Evolutionary conservation across 164 flowering plant species (phyloP).

Genomic region (grape (Vitis vinifera)): DNA sequence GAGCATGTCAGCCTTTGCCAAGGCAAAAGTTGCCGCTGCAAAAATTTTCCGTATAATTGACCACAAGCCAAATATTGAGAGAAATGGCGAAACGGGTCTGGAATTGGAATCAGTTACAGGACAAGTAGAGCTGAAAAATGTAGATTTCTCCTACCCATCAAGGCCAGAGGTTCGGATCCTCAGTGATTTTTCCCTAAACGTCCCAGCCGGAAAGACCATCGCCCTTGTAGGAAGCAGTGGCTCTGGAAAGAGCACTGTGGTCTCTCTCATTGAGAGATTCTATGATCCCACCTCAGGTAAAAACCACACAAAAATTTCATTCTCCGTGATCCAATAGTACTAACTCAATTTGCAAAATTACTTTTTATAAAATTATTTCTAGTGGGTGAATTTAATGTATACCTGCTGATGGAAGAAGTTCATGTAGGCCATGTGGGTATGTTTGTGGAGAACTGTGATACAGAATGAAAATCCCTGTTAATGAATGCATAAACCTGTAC

Average conservation of each 20-base stretch:
- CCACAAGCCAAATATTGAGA: conserved; percentile 71
- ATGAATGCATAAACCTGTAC: conserved; percentile 8
- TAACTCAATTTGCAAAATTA: not conserved
- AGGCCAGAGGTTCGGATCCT: conserved; percentile 70
- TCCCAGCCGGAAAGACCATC: conserved; percentile 84
- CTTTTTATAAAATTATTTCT: not conserved
- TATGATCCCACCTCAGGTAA: conserved; percentile 83
- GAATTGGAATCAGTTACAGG: conserved; percentile 77
- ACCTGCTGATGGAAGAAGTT: conserved; percentile 5
- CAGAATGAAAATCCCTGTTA: conserved; percentile 2
- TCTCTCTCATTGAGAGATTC: conserved; percentile 85
- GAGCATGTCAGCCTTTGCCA: conserved; percentile 85
- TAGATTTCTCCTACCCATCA: conserved; percentile 77
- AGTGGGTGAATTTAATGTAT: not conserved
- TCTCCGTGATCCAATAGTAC: not conserved
- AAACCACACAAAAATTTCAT: not conserved
- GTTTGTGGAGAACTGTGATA: not conserved
- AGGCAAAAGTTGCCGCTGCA: conserved; percentile 92
- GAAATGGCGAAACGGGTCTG: conserved; percentile 62
- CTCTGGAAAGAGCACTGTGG: conserved; percentile 92
- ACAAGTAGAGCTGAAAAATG: conserved; percentile 67
- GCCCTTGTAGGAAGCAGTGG: conserved; percentile 95
- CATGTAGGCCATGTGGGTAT: not conserved
- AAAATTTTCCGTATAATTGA: conserved; percentile 75
- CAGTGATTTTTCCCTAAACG: conserved; percentile 51